phyloP scores from a whole-genome alignment of 306 rosid genomes.

The Canavalia ensiformis region DNA sequence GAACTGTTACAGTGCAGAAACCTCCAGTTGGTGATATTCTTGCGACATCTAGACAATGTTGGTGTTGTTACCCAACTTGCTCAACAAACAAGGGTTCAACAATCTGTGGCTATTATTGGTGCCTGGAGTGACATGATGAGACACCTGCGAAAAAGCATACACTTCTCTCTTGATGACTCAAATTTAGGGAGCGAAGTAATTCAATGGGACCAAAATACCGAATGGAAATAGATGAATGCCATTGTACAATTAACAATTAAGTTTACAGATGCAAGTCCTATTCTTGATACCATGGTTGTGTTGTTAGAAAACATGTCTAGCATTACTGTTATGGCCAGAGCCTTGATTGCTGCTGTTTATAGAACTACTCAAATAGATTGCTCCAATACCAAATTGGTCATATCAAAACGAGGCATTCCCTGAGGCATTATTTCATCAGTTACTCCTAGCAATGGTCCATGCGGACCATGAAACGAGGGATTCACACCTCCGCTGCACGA shows the following conservation, averaged over 20 bases:
- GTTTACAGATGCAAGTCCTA: constrained; percentile 93
- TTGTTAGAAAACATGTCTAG: constrained; percentile 85
- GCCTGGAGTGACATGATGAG: constrained; percentile 89
- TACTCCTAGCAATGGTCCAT: constrained; percentile 93
- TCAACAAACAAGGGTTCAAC: constrained; percentile 76
- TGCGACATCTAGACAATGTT: constrained; percentile 81
- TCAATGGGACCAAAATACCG: constrained; percentile 78
- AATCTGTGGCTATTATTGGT: constrained; percentile 80
- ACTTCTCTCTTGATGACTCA: constrained; percentile 87
- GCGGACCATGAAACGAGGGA: constrained; percentile 95
- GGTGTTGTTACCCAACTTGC: constrained; percentile 79
- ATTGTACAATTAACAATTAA: constrained; percentile 78
- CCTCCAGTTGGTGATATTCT: too few relatives aligned
- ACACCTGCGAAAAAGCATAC: constrained; percentile 91
- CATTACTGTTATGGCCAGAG: constrained; percentile 84
- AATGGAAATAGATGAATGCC: constrained; percentile 85
- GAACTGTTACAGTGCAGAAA: too few relatives aligned
- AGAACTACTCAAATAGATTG: constrained; percentile 92
- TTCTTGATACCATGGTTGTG: constrained; percentile 91
- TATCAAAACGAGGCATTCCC: constrained; percentile 99
- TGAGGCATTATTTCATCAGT: constrained; percentile 92
- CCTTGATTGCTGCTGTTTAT: constrained; percentile 80
- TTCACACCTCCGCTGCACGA: constrained; percentile 60
- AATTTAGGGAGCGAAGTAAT: constrained; percentile 75
- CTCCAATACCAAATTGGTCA: constrained; percentile 81